These are phyloP conservation scores for Amauroascus verrucosus DNA, from an alignment of 2,329 filamentous ascomycete species.

Conservation along the genomic window DNA sequence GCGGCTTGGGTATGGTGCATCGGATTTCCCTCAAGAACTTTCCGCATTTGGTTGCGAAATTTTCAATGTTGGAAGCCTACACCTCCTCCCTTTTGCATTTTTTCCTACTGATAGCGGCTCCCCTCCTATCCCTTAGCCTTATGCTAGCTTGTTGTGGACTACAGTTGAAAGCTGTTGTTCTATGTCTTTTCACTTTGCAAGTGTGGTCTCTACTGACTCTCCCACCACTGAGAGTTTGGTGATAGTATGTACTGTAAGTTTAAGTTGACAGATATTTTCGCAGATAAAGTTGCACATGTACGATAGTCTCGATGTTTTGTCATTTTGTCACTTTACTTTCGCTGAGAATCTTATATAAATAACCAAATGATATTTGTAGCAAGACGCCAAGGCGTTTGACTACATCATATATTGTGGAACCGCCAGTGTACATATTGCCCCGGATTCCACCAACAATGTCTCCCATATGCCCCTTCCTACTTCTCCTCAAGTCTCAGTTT, in stretches of 20 bases:
- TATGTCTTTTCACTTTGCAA: neutral
- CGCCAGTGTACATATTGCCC: no score
- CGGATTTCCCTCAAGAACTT: constrained; percentile 17
- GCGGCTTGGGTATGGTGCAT: constrained; percentile 22
- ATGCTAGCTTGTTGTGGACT: neutral
- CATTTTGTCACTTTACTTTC: neutral
- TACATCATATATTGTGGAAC: no score
- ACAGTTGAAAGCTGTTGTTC: neutral
- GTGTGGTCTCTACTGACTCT: neutral
- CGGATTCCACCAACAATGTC: no score
- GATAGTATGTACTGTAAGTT: neutral
- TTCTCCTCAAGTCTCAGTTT: constrained; percentile 8
- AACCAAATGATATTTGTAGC: neutral
- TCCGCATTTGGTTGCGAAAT: constrained; percentile 12
- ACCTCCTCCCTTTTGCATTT: constrained; percentile 7
- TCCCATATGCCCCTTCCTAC: no score
- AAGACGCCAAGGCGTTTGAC: no score
- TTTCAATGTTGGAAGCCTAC: constrained; percentile 10
- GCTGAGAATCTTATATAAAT: neutral
- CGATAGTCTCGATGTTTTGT: neutral
- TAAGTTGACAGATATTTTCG: constrained; percentile 4
- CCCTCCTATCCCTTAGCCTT: neutral
- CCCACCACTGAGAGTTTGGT: neutral
- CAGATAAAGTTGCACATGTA: constrained; percentile 3
- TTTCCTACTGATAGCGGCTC: constrained; percentile 3